Evolutionary conservation across 306 rosid genomes (phyloP), one percentile per base, ranked within the genome.

Genomic region (Corylus avellana): DNA sequence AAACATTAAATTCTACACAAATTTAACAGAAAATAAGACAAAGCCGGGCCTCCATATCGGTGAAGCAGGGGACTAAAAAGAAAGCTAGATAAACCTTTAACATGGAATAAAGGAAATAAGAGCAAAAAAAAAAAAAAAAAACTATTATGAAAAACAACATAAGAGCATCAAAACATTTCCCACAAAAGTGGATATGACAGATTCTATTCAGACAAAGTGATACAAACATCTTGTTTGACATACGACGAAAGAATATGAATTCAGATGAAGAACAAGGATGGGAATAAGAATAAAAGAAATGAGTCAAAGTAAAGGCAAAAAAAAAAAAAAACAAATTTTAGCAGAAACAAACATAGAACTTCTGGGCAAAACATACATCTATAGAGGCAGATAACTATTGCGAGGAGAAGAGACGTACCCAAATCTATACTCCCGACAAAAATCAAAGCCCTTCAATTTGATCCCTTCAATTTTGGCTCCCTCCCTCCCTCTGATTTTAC

Each of bases 361-460:
- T 18, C 27, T 17, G 61, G 27, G 11, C 3, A n/a, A 56, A 56
- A 56, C 22, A 17, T 56, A 56, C 22, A 32, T 32, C 1, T 32
- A 7, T 7, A 16, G 25, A 56, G 61, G 12, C 8, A 46, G 46
- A 7, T 35, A 32, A 29, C 14, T 4, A 61, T 1, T 49, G 12
- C 13, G 32, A 47, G 53, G 46, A 54, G 53, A 35, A 48, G 48
- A 79, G 4, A 61, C 77, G 46, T 62, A 79, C 78, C 63, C 78
- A 73, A 78, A 79, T 79, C 82, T 72, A 39, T 25, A 7, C 27
- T 42, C 54, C 48, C 6, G 3, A 5, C 13, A 3, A 39, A 50
- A 57, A 42, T 25, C 59, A 44, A 37, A 9, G 48, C 76, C 70
- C 53, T 66, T 32, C 2, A 32, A 32, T 32, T 32, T 32, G 35